Base-by-base conservation (phyloP, 768 basidiomycete genomes). In the Chalciporus piperatus region DNA sequence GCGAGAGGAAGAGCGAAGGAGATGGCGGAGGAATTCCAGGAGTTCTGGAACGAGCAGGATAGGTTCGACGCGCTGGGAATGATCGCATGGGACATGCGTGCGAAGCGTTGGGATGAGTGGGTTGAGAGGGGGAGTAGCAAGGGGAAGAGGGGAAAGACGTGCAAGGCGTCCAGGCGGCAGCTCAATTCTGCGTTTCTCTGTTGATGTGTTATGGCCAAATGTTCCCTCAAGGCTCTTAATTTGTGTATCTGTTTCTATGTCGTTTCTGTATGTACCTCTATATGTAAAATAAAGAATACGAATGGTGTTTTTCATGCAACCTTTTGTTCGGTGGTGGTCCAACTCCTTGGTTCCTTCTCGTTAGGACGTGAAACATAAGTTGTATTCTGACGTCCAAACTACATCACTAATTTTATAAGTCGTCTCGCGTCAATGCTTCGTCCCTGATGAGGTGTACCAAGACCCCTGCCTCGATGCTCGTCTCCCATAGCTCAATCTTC, bases 401-500 rank as follows among this genome's bases (percentile, higher is more conserved):
- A 37, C 16, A 7, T 16, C 7, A 35, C 3, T 35, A 35, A 14
- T 37, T 1, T n/a, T 32, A 32, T 13, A 13, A 4, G 30, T 4
- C n/a, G 16, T 37, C 35, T 37, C 35, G 5, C 35, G 35, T n/a
- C 22, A 35, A 45, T 16, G 50, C 39, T 13, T 23, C 38, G 45
- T 72, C 68, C 63, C 70, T 80, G 55, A 59, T 58, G 40, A 85
- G 62, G 55, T 81, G 74, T 33, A 73, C 63, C 52, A 87, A 68
- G 46, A 77, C 81, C n/a, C 82, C 85, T 59, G 83, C 79, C 67
- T 88, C 87, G 45, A 88, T 75, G 37, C 80, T 83, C 45, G 77
- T 76, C 69, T 88, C 86, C 89, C 89, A 89, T 50, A 89, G 66
- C 60, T 85, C 82, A 25, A 80, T 73, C 61, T 84, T 85, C 20